Conservation (phyloP, 2,329 filamentous ascomycete genomes). For the Coniochaeta pulveracea region DNA sequence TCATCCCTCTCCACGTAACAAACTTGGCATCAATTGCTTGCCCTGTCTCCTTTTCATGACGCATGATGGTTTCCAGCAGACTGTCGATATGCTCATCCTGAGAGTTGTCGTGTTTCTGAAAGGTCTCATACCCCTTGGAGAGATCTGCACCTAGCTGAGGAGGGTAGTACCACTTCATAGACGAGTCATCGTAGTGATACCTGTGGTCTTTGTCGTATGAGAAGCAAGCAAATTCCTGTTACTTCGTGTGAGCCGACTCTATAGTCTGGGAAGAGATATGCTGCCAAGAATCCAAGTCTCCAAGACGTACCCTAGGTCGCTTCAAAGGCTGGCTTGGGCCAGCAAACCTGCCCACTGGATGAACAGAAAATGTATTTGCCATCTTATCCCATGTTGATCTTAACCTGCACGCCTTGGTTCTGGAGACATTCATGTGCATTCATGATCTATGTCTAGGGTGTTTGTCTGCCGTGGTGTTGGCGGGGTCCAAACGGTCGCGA, state of each 20-base stretch:
- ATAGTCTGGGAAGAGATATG: background rate
- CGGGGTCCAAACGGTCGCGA: too few relatives aligned
- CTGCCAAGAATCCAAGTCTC: too few relatives aligned
- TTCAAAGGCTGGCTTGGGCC: conserved; percentile 60
- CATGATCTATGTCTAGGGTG: too few relatives aligned
- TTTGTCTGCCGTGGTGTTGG: too few relatives aligned
- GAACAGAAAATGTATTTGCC: conserved; percentile 46
- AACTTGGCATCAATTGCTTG: conserved; percentile 64
- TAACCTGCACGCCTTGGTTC: too few relatives aligned
- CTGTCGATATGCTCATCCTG: conserved; percentile 82
- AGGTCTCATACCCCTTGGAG: conserved; percentile 69
- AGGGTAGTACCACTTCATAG: conserved; percentile 80
- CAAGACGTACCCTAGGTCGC: conserved; percentile 52
- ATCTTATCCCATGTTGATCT: too few relatives aligned
- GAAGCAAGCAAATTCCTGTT: conserved; percentile 80
- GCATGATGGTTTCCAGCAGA: conserved; percentile 63
- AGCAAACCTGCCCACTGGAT: conserved; percentile 58
- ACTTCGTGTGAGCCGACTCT: background rate
- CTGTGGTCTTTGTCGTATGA: conserved; percentile 81
- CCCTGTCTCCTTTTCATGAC: conserved; percentile 57
- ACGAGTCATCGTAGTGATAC: conserved; percentile 66
- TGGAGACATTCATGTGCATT: too few relatives aligned
- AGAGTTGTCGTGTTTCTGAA: conserved; percentile 71
- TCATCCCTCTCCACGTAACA: conserved; percentile 94
- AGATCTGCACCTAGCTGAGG: conserved; percentile 60